Evolutionary conservation across 495 filamentous ascomycete genomes (phyloP).

Genomic region (Parachaetomium inaequale): DNA sequence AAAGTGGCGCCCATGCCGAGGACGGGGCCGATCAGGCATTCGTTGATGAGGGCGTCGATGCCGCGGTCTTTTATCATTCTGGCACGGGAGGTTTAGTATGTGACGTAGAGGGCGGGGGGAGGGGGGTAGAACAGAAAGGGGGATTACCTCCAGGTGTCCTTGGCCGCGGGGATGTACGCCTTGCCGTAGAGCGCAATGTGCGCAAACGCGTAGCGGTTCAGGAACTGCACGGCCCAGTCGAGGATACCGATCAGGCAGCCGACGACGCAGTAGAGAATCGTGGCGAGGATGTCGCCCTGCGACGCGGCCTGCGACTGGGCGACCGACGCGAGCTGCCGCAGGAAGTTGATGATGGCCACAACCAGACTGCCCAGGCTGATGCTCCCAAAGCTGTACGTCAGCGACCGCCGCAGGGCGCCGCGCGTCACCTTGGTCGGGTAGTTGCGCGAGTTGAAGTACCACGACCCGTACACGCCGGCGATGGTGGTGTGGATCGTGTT

Average conservation of each 20-base stretch:
- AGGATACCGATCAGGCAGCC: conserved; percentile 72
- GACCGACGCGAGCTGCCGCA: conserved; percentile 72
- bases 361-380: conserved; percentile 82
- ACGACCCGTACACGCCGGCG: conserved; percentile 83
- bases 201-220: conserved; percentile 83
- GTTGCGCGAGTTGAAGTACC: conserved; percentile 78
- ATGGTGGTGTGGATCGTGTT: conserved; percentile 87
- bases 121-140: neutral
- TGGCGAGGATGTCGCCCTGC: conserved; percentile 65
- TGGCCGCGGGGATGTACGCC: conserved; percentile 76
- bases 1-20: conserved; percentile 84
- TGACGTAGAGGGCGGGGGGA: neutral
- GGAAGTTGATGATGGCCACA: conserved; percentile 80
- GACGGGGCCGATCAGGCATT: conserved; percentile 86
- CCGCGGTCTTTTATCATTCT: conserved; percentile 86
- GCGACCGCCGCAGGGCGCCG: conserved; percentile 68
- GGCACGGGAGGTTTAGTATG: conserved; percentile 11
- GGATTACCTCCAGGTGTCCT: conserved; percentile 72
- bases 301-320: conserved; percentile 60
- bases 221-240: conserved; percentile 77
- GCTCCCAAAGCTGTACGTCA: conserved; percentile 88
- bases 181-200: conserved; percentile 92
- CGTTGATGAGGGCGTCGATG: conserved; percentile 83
- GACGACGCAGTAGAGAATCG: conserved; percentile 65
- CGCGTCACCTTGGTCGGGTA: conserved; percentile 74